Percentiles rank a stretch among this genome's conserved stretches.
These are phyloP conservation scores for Myxozyma kluyveri DNA, from an alignment of 805 yeast genomes.

Conservation along the genomic window DNA sequence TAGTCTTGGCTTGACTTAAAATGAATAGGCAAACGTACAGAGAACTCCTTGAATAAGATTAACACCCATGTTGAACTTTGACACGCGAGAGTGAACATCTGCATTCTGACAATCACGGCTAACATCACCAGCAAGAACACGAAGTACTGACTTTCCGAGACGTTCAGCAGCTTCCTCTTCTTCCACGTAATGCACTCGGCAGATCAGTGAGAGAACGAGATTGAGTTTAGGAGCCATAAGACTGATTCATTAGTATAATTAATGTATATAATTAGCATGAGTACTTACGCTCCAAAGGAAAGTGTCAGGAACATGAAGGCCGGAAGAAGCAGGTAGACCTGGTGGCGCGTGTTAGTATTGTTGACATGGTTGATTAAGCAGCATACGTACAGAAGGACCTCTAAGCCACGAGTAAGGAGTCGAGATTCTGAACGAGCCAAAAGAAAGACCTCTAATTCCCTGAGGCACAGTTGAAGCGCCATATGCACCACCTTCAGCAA, in stretches of 20 bases:
- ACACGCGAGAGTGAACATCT: conserved; percentile 17
- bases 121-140: conserved; percentile 7
- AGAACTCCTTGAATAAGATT: conserved; percentile 20
- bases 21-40: neutral
- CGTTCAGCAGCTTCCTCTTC: neutral
- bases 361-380: neutral
- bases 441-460: neutral
- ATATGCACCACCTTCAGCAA: neutral
- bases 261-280: neutral
- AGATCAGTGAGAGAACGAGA: conserved; percentile 14
- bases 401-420: neutral
- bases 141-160: neutral
- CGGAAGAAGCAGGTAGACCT: conserved; percentile 23
- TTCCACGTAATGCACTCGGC: conserved; percentile 16
- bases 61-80: conserved; percentile 20
- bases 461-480: neutral
- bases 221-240: conserved; percentile 25
- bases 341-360: neutral
- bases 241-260: conserved; percentile 4
- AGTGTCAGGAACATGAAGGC: conserved; percentile 18
- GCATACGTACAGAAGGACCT: conserved; percentile 17
- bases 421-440: neutral
- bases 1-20: neutral
- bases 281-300: conserved; percentile 20
- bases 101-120: conserved; percentile 26